These are phyloP conservation scores for Microbotryum silenes-acaulis DNA, from an alignment of 1,284 basidiomycete genomes.

Conservation along the genomic window DNA sequence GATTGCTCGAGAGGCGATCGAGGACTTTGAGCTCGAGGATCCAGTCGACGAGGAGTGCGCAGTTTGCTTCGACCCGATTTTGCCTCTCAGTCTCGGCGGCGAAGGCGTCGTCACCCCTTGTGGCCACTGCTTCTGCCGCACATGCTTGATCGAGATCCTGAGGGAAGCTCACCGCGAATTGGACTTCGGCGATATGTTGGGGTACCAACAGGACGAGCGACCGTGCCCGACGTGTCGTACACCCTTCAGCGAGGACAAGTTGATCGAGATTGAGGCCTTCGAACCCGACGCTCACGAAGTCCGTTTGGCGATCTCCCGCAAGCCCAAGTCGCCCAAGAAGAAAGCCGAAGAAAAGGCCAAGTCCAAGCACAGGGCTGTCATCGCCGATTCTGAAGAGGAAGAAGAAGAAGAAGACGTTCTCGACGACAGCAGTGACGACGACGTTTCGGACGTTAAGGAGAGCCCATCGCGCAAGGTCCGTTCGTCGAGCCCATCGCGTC, in stretches of 20 bases:
- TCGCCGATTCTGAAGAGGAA: slow-evolving; percentile 9
- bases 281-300: slow-evolving; percentile 18
- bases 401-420: slow-evolving; percentile 55
- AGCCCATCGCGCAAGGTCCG: not conserved
- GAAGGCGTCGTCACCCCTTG: slow-evolving; percentile 5
- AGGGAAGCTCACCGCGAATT: not conserved
- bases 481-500: slow-evolving; percentile 65
- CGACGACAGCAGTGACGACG: not conserved
- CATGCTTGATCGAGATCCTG: not conserved
- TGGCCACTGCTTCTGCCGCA: slow-evolving; percentile 3
- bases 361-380: slow-evolving; percentile 5
- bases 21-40: slow-evolving; percentile 12
- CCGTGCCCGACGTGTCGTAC: slow-evolving; percentile 9
- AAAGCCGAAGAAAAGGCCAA: not conserved
- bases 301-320: not conserved
- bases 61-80: slow-evolving; percentile 22
- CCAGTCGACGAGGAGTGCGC: slow-evolving; percentile 3
- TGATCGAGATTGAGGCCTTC: slow-evolving; percentile 13
- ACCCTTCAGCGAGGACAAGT: slow-evolving; percentile 8
- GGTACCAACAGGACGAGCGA: not conserved
- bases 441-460: no score
- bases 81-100: not conserved
- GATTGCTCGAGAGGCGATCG: slow-evolving; percentile 4
- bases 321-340: no score
- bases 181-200: not conserved